Conservation (phyloP, 768 basidiomycete genomes). For the Pleurotus tuoliensis region DNA sequence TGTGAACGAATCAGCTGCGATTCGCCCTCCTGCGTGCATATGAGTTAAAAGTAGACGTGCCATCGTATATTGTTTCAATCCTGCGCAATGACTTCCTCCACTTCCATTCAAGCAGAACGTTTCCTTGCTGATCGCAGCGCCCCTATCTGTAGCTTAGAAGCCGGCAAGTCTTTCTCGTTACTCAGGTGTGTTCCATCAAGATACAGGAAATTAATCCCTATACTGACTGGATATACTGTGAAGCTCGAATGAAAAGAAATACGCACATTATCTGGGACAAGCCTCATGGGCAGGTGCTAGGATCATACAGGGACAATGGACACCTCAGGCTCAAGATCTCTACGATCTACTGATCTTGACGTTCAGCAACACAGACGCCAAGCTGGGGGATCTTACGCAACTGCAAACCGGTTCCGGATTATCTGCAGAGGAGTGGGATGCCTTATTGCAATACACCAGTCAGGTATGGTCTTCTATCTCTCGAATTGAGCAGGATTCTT, state of each 20-base stretch:
- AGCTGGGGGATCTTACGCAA: slow-evolving; percentile 49
- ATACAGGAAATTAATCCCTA: not conserved
- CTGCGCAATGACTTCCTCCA: slow-evolving; percentile 14
- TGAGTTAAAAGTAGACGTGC: not conserved
- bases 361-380: slow-evolving; percentile 54
- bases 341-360: slow-evolving; percentile 69
- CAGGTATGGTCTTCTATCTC: slow-evolving; percentile 46
- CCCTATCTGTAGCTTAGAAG: slow-evolving; percentile 72
- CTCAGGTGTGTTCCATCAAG: slow-evolving; percentile 42
- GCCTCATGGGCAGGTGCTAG: slow-evolving; percentile 84
- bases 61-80: not conserved
- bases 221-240: slow-evolving; percentile 9
- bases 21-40: not conserved
- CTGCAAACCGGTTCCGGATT: slow-evolving; percentile 55
- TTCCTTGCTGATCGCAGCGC: slow-evolving; percentile 74
- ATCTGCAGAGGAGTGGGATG: slow-evolving; percentile 59
- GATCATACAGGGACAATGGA: slow-evolving; percentile 85
- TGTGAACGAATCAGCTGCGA: not conserved
- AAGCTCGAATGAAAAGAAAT: slow-evolving; percentile 74
- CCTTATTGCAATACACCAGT: slow-evolving; percentile 64
- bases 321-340: slow-evolving; percentile 60
- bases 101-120: slow-evolving; percentile 43
- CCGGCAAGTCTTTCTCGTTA: slow-evolving; percentile 64
- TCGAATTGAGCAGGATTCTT: not conserved
- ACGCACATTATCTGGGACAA: slow-evolving; percentile 65